These are phyloP conservation scores for Pelargonium nanum DNA, from an alignment of 345 rosid genomes.

Conservation along the genomic window DNA sequence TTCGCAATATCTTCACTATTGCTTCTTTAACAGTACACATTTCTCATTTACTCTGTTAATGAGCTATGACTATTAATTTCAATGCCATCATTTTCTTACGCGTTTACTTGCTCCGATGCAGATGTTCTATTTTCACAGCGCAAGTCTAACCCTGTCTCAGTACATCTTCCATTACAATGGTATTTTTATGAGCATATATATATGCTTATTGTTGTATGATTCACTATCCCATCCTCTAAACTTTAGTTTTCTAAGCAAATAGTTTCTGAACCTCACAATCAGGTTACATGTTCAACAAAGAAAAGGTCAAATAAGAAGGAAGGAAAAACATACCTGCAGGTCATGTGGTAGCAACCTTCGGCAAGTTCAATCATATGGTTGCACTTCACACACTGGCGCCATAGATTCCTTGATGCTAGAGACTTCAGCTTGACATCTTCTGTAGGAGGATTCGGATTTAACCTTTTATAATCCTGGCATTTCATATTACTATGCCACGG, in stretches of 20 bases:
- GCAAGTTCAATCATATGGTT: conserved; percentile 47
- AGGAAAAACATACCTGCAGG: conserved; percentile 43
- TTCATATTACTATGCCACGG: conserved; percentile 59
- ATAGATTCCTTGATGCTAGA: conserved; percentile 36
- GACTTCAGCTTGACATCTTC: conserved; percentile 42
- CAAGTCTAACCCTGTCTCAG: too few relatives aligned
- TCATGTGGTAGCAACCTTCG: conserved; percentile 59
- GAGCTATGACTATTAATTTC: too few relatives aligned
- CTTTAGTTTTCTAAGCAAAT: too few relatives aligned
- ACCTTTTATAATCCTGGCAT: conserved; percentile 32
- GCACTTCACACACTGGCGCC: conserved; percentile 60
- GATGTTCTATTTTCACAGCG: too few relatives aligned
- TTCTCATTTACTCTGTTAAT: neutral
- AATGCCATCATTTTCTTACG: too few relatives aligned
- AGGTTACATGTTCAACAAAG: neutral
- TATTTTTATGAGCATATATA: too few relatives aligned
- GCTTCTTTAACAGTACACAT: neutral
- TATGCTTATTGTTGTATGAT: too few relatives aligned
- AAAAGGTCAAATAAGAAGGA: neutral
- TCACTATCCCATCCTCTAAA: too few relatives aligned
- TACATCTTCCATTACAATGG: too few relatives aligned
- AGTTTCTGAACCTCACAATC: neutral
- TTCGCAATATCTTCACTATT: too few relatives aligned
- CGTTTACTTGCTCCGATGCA: too few relatives aligned
- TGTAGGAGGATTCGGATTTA: conserved; percentile 25